These are phyloP conservation scores for Cercophora sp. DNA, from an alignment of 495 filamentous ascomycete species.

Conservation along the genomic window DNA sequence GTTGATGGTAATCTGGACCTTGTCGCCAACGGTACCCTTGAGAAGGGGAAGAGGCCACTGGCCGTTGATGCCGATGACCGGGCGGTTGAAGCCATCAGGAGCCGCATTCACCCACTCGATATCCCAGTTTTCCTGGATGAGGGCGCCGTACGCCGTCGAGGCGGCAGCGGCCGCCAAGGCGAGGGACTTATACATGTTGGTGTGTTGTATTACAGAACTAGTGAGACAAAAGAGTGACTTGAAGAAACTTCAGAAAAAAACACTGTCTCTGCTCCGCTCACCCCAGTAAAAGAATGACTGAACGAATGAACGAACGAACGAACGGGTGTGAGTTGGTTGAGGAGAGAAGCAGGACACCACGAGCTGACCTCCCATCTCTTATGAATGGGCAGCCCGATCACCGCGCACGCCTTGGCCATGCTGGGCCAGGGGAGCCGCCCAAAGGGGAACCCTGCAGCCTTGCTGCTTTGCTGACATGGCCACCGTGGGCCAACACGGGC, in stretches of 20 bases:
- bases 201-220: neutral
- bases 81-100: slow-evolving; percentile 46
- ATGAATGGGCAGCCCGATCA: no score
- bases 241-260: neutral
- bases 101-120: slow-evolving; percentile 15
- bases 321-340: neutral
- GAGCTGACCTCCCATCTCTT: neutral
- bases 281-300: neutral
- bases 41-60: slow-evolving; percentile 44
- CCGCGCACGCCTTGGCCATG: neutral
- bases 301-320: slow-evolving; percentile 5
- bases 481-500: no score
- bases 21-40: slow-evolving; percentile 37
- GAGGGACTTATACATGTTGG: slow-evolving; percentile 1
- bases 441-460: neutral
- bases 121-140: slow-evolving; percentile 12
- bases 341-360: neutral
- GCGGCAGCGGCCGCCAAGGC: neutral
- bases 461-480: no score
- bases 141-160: neutral
- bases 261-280: neutral
- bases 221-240: neutral
- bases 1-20: slow-evolving; percentile 1
- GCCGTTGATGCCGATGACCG: slow-evolving; percentile 45
- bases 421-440: neutral